Evolutionary conservation across 2,329 filamentous ascomycete species (phyloP).

Genomic region (Penicillium sp.): DNA sequence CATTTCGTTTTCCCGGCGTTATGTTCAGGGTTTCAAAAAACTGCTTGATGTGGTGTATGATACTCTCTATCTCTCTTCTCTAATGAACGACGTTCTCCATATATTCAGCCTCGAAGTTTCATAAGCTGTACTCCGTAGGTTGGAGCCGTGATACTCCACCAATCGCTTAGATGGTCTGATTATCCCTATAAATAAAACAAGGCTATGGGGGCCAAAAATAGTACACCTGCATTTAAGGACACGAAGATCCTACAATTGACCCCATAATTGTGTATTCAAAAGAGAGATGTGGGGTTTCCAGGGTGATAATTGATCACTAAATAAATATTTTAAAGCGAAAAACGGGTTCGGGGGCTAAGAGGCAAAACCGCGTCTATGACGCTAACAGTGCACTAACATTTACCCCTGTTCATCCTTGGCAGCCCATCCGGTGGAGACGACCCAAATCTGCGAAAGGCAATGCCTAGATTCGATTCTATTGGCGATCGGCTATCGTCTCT

Average conservation of each 20-base stretch:
- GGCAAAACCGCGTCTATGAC: neutral
- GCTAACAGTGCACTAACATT: neutral
- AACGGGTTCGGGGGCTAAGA: neutral
- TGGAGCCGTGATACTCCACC: neutral
- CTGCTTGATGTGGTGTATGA: constrained; percentile 16
- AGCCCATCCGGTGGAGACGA: neutral
- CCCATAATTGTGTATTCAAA: neutral
- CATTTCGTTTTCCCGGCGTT: constrained; percentile 12
- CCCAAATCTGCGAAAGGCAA: neutral
- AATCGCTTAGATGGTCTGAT: neutral
- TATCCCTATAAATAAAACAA: neutral
- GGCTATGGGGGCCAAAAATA: neutral
- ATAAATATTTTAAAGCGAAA: neutral
- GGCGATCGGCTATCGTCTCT: neutral
- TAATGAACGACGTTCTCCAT: constrained; percentile 10
- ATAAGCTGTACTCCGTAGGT: neutral
- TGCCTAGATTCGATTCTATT: neutral
- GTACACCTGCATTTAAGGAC: neutral
- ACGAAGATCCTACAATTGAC: neutral
- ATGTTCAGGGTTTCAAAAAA: constrained; percentile 13
- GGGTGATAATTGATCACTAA: neutral
- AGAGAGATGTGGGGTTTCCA: neutral
- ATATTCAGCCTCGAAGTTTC: neutral
- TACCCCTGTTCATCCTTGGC: neutral
- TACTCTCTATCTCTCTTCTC: constrained; percentile 14